These are phyloP conservation scores for Penium margaritaceum DNA, from an alignment of 139 green algal species.

Conservation along the genomic window DNA sequence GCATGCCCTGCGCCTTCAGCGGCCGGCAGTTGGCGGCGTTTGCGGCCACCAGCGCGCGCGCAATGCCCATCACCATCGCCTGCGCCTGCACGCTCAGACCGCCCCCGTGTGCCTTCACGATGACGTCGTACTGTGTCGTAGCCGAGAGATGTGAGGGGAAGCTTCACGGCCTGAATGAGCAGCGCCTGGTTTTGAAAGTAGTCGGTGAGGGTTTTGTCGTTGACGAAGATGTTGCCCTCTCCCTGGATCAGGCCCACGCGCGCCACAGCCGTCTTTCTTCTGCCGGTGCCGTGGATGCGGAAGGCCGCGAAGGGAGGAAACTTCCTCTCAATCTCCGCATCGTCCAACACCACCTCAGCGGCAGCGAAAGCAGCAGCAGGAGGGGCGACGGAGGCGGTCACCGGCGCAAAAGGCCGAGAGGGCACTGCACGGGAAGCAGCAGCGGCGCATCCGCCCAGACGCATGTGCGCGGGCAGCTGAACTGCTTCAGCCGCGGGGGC, in stretches of 20 bases:
- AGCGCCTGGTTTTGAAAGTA: slow-evolving; percentile 25
- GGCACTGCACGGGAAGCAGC: no score
- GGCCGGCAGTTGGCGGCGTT: slow-evolving; percentile 28
- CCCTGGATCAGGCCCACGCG: slow-evolving; percentile 23
- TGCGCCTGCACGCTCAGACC: slow-evolving; percentile 16
- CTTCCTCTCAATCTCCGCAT: no score
- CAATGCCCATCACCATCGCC: slow-evolving; percentile 26
- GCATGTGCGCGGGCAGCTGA: no score
- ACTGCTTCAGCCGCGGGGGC: no score
- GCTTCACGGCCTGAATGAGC: slow-evolving; percentile 19
- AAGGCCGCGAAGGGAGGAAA: slow-evolving; percentile 10
- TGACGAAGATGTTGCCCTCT: slow-evolving; percentile 16
- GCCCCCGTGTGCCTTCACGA: slow-evolving; percentile 18
- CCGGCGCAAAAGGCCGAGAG: no score
- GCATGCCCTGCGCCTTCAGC: slow-evolving; percentile 30
- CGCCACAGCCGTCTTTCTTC: slow-evolving; percentile 22
- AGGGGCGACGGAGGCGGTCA: no score
- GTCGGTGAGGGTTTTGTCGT: not conserved
- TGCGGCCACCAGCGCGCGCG: slow-evolving; percentile 5
- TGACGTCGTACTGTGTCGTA: slow-evolving; percentile 30
- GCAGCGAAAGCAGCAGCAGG: no score
- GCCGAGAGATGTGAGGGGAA: slow-evolving; percentile 8
- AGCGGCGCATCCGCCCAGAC: no score
- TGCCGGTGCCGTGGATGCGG: slow-evolving; percentile 16
- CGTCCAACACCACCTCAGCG: no score